These are phyloP conservation scores for Lunasporangiospora selenospora DNA, from an alignment of 192 early-diverging fungal species.

Conservation along the genomic window DNA sequence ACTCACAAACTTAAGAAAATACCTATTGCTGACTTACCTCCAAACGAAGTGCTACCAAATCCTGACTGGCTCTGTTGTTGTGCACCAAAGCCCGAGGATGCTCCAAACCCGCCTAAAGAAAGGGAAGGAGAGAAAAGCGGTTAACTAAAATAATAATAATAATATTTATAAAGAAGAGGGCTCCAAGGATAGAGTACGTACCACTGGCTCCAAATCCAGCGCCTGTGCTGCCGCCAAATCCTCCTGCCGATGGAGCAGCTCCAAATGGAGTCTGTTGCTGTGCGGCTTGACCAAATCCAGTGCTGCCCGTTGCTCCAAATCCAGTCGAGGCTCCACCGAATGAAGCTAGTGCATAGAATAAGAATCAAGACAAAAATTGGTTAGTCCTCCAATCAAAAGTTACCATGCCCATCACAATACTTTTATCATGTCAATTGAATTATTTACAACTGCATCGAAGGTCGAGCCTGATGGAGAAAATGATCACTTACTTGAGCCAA, in stretches of 20 bases:
- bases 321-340: slow-evolving; percentile 38
- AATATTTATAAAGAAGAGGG: neutral
- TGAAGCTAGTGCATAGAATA: slow-evolving; percentile 22
- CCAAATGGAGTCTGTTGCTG: slow-evolving; percentile 35
- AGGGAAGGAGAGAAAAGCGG: too few species aligned
- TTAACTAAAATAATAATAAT: neutral
- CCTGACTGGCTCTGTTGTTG: slow-evolving; percentile 37
- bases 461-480: too few species aligned
- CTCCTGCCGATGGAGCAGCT: slow-evolving; percentile 25
- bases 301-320: slow-evolving; percentile 31
- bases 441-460: too few species aligned
- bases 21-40: slow-evolving; percentile 37
- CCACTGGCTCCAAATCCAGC: slow-evolving; percentile 33
- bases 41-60: slow-evolving; percentile 37
- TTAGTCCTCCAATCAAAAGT: too few species aligned
- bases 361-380: too few species aligned
- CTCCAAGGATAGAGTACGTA: neutral
- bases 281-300: slow-evolving; percentile 29
- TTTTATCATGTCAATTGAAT: too few species aligned
- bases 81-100: slow-evolving; percentile 37
- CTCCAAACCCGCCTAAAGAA: slow-evolving; percentile 37
- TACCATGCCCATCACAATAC: too few species aligned
- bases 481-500: slow-evolving; percentile 41
- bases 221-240: slow-evolving; percentile 34
- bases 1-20: too few species aligned